Base-by-base conservation (phyloP, 306 rosid genomes). In the Vicia villosa region DNA sequence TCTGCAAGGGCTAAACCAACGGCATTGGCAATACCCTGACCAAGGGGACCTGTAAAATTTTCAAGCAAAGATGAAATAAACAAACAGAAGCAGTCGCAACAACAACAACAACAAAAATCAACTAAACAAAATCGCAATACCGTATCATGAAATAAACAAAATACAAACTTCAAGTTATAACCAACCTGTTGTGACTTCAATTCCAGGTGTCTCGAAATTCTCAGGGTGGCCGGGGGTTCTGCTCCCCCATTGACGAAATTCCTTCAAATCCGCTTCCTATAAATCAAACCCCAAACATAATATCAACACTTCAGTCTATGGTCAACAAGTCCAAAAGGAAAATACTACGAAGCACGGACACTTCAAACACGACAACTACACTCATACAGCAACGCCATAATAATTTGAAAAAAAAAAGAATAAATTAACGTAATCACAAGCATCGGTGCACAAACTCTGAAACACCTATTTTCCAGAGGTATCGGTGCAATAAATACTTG, bases 1-100 rank as follows among this genome's bases (percentile, higher is more conserved):
- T 95, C 99, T 3, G 99, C 96, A 34, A 95, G 91, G 40, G 99
- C 99, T 86, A 95, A 79, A 82, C 99, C 99, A 76, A 95, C 97
- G 30, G 88, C 99, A 85, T 95, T 95, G 34, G 91, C 97, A 83
- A 95, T 86, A 0, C 99, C 99, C 84, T 95, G 99, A 47, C 99
- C 99, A 71, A 95, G 89, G 64, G 99, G 99, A 84, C 99, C 99
- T 95, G 77, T 12, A 43, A 57, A 72, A 21, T 60, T 36, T 3
- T 67, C 21, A 30, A 60, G 8, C 61, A 51, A n/a, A 62, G 65
- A 58, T 22, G 62, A 1, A 28, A 21, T 43, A 24, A 74, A 7
- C 4, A 36, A 72, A 60, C 55, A 38, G 3, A 1, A 10, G n/a
- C 17, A 24, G 4, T n/a, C 28, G 3, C 2, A 11, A 54, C 62